phyloP scores from a whole-genome alignment of 331 rosid genomes.

The Prunus yedoensis region DNA sequence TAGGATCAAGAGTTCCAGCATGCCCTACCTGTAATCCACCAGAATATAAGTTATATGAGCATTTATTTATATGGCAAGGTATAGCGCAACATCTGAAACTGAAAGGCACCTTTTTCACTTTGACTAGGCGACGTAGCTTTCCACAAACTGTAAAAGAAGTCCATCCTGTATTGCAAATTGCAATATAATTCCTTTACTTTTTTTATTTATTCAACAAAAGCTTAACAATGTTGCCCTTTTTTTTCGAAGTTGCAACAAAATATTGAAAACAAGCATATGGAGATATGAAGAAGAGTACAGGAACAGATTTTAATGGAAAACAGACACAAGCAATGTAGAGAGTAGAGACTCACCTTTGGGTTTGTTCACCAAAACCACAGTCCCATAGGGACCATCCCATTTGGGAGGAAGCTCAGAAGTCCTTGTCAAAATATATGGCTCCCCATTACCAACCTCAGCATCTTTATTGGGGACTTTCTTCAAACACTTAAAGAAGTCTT shows the following conservation, averaged over 20 bases:
- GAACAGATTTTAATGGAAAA: neutral
- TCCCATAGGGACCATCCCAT: slow-evolving; percentile 82
- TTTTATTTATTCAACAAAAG: neutral
- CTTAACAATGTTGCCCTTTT: neutral
- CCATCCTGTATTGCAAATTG: slow-evolving; percentile 66
- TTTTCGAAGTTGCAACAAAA: neutral
- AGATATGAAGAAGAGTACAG: neutral
- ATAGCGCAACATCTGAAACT: neutral
- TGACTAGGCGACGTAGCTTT: slow-evolving; percentile 90
- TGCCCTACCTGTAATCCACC: slow-evolving; percentile 80
- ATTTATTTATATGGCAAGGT: neutral
- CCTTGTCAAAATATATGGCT: slow-evolving; percentile 71
- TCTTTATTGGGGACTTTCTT: slow-evolving; percentile 62
- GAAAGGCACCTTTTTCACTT: slow-evolving; percentile 79
- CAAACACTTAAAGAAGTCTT: slow-evolving; percentile 84
- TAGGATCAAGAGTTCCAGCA: slow-evolving; percentile 98
- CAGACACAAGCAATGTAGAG: too few species aligned
- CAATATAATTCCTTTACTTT: slow-evolving; percentile 9
- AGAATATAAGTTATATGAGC: slow-evolving; percentile 11
- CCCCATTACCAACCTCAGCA: slow-evolving; percentile 37
- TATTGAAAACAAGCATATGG: neutral
- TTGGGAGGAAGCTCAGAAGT: slow-evolving; percentile 68
- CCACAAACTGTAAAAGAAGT: slow-evolving; percentile 98
- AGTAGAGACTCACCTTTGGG: slow-evolving; percentile 66
- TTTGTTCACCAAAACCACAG: slow-evolving; percentile 82